Evolutionary conservation across 2,329 filamentous ascomycete species (phyloP).

Genomic region (Dactylellina sp.): DNA sequence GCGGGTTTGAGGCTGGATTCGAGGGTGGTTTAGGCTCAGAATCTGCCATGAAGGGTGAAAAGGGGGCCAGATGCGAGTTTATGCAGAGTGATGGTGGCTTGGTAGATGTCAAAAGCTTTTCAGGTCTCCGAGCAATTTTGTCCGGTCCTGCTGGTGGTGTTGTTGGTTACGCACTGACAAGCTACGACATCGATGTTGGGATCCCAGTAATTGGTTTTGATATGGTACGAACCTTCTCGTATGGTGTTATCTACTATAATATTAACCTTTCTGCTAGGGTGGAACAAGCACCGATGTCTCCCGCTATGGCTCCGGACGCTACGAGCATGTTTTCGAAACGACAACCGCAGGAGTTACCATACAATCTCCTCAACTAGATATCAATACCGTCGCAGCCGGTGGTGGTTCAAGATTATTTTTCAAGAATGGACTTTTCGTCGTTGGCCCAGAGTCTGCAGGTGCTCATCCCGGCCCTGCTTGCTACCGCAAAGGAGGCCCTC

Average conservation of each 20-base stretch:
- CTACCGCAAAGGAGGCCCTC: conserved; percentile 87
- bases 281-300: conserved; percentile 93
- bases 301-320: conserved; percentile 83
- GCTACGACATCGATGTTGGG: conserved; percentile 83
- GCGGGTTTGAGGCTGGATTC: conserved; percentile 83
- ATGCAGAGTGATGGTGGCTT: conserved; percentile 78
- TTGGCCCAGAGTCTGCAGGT: conserved; percentile 88
- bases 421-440: conserved; percentile 87
- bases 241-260: not conserved
- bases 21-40: conserved; percentile 81
- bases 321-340: conserved; percentile 94
- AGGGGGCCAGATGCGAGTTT: conserved; percentile 87
- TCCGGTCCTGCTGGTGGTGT: conserved; percentile 94
- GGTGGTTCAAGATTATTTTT: conserved; percentile 88
- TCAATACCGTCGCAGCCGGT: conserved; percentile 93
- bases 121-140: conserved; percentile 84
- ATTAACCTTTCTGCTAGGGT: conserved; percentile 65
- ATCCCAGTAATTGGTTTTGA: conserved; percentile 93
- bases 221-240: conserved; percentile 70
- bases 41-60: conserved; percentile 76
- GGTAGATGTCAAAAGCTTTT: conserved; percentile 82
- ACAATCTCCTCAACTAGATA: conserved; percentile 90
- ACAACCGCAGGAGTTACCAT: conserved; percentile 95
- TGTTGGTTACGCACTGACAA: conserved; percentile 90
- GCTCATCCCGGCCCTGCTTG: conserved; percentile 91